A percentile compares a stretch with the other conserved stretches of the same genome.
phyloP scores from a whole-genome alignment of 2,329 filamentous ascomycete species.

The Sphaerulina vaccinii region DNA sequence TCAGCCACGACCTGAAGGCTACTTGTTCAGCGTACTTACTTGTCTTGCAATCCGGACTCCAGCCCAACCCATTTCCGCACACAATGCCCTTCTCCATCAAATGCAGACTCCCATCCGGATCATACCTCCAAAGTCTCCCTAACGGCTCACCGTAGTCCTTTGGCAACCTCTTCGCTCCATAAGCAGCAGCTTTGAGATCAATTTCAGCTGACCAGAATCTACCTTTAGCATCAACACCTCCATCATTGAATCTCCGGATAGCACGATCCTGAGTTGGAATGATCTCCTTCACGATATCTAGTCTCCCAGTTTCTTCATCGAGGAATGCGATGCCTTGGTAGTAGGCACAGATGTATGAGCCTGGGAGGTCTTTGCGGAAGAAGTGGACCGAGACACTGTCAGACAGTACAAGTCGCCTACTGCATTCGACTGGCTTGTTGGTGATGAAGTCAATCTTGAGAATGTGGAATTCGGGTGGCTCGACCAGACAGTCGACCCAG shows the following conservation, averaged over 20 bases:
- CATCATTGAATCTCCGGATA: constrained; percentile 11
- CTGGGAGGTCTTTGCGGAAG: constrained; percentile 2
- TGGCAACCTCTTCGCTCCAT: constrained; percentile 3
- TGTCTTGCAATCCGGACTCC: constrained; percentile 9
- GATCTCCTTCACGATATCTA: constrained; percentile 8
- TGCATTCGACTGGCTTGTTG: not conserved
- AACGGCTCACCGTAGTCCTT: constrained; percentile 9
- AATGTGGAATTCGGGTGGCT: constrained; percentile 7
- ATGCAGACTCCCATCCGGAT: constrained; percentile 10
- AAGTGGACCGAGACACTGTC: constrained; percentile 11
- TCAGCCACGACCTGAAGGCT: too few relatives aligned
- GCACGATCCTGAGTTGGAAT: not conserved
- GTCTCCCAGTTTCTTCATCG: constrained; percentile 1
- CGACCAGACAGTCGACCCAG: constrained; percentile 8
- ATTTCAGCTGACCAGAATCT: constrained; percentile 9
- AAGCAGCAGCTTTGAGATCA: constrained; percentile 5
- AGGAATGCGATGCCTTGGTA: constrained; percentile 11
- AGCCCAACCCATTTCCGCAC: constrained; percentile 9
- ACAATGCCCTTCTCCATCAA: constrained; percentile 7
- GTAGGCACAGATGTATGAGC: constrained; percentile 8
- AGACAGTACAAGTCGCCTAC: not conserved
- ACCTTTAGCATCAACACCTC: constrained; percentile 7
- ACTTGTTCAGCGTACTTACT: not conserved
- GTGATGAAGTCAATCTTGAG: not conserved
- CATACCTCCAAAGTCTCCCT: constrained; percentile 11